Base-by-base conservation (phyloP, 306 rosid genomes). In the Malus sieversii region DNA sequence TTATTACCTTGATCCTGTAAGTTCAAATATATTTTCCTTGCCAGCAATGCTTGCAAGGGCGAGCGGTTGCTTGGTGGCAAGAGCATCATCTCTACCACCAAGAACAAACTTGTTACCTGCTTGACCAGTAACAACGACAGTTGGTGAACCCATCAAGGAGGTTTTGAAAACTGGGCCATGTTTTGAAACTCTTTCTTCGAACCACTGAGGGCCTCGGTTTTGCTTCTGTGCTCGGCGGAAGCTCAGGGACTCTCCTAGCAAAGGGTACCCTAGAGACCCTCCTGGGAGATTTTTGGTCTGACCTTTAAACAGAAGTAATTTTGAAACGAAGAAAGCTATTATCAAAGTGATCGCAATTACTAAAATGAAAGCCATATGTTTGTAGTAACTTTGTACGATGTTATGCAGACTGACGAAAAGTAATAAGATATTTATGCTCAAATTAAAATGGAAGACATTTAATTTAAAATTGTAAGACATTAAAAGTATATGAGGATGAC, bases 241-340 rank as follows among this genome's bases (percentile, higher is more conserved):
- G 57, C 87, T 69, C 27, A 83, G 25, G 60, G 91, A 83, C 83
- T 87, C 91, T 81, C 91, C 89, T 2, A 83, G 71, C 3, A 85
- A n/a, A 22, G 89, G 91, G n/a, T 81, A 85, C 68, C 91, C 88
- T n/a, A 80, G 63, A 73, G 91, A 87, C 18, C 91, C 89, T 79
- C 78, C 77, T 13, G 91, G 89, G 40, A 87, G 67, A 79, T 81
- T 87, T 74, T 78, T 81, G 32, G 67, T 55, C 73, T 74, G 66
- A 74, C 68, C 32, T 23, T 81, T 83, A 4, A 67, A 70, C 73
- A 85, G 62, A 40, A 81, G 62, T 40, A 81, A 25, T 59, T 83
- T 85, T 69, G 76, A 74, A 35, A 87, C 52, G n/a, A 83, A 67
- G 73, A 76, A 74, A 75, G 77, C 83, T 68, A 73, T 14, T 75